A percentile compares a stretch with the other conserved stretches of the same genome.
phyloP scores from a whole-genome alignment of 371 early-diverging fungal species.

The Catenaria anguillulae region DNA sequence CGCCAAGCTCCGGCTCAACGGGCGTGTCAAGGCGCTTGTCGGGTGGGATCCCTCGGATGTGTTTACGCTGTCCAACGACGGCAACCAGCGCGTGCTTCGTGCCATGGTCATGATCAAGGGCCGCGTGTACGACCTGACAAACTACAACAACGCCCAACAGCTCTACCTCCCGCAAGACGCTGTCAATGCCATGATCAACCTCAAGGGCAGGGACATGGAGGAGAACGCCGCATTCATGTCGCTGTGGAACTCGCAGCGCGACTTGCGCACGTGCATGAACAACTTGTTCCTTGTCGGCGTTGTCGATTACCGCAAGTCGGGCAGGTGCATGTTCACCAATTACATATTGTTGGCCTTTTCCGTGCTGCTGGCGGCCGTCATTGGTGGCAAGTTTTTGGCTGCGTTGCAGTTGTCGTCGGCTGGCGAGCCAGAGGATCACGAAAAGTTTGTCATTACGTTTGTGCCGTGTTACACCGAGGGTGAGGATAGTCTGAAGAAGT shows the following conservation, averaged over 20 bases:
- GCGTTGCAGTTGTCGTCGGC: conserved; percentile 66
- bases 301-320: conserved; percentile 64
- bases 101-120: not conserved
- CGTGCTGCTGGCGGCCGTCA: conserved; percentile 58
- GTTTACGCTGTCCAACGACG: not conserved
- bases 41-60: conserved; percentile 8
- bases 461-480: conserved; percentile 97
- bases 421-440: conserved; percentile 66
- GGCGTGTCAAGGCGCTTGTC: not conserved
- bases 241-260: not conserved
- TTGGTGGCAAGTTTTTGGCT: conserved; percentile 78
- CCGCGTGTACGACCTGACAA: conserved; percentile 8
- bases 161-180: not conserved
- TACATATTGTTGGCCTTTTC: conserved; percentile 70
- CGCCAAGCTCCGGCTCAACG: not conserved
- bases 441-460: conserved; percentile 81
- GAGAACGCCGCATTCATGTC: not conserved
- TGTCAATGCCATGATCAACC: conserved; percentile 4
- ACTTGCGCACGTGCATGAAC: conserved; percentile 47
- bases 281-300: conserved; percentile 76
- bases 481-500: conserved; percentile 75
- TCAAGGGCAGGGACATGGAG: not conserved
- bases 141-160: not conserved
- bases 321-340: conserved; percentile 73
- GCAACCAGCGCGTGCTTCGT: not conserved